phyloP scores from a whole-genome alignment of 352 stramenopile genomes.

The Phytophthora sp. region DNA sequence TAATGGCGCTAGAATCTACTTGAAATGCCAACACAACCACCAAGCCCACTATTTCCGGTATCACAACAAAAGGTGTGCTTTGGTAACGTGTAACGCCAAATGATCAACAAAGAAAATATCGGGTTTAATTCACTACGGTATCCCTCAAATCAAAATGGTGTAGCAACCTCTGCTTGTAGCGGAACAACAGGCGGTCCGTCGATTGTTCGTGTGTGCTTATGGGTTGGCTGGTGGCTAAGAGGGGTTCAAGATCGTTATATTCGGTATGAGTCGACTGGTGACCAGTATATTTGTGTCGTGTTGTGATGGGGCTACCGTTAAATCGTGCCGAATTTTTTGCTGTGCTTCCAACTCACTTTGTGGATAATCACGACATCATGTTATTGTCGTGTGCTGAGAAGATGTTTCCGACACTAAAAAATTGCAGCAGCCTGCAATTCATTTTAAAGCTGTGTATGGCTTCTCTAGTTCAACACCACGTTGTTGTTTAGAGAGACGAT shows the following conservation, averaged over 20 bases:
- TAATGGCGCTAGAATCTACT: not conserved
- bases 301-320: too few relatives aligned
- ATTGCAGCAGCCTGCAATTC: too few relatives aligned
- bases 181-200: not conserved
- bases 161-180: not conserved
- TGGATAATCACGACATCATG: too few relatives aligned
- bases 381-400: too few relatives aligned
- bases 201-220: not conserved
- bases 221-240: not conserved
- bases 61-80: not conserved
- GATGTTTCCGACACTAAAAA: too few relatives aligned
- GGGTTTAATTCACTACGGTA: not conserved
- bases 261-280: not conserved
- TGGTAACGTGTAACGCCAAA: not conserved
- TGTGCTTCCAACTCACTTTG: too few relatives aligned
- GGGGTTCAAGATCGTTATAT: not conserved
- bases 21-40: not conserved
- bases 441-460: constrained; percentile 13
- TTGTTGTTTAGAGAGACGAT: not conserved
- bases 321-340: too few relatives aligned
- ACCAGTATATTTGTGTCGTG: not conserved
- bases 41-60: not conserved
- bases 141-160: not conserved
- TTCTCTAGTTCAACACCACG: not conserved
- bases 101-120: not conserved